Evolutionary conservation across 345 rosid species (phyloP).

Genomic region (Clarkia xantiana): DNA sequence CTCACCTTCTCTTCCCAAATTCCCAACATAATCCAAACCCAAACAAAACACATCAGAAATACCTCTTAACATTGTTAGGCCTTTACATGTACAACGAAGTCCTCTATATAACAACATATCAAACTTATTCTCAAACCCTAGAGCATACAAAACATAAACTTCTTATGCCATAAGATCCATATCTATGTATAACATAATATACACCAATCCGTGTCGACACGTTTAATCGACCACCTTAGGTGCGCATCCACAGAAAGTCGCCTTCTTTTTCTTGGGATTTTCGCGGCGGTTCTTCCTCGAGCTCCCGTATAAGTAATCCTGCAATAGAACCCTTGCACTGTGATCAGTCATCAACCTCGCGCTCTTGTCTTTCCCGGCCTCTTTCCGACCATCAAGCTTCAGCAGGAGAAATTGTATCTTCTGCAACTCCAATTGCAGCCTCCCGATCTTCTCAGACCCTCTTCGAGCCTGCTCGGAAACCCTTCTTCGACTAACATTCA

Average conservation of each 20-base stretch:
- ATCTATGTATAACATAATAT: too few relatives aligned
- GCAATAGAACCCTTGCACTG: slow-evolving; percentile 49
- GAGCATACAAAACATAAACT: too few relatives aligned
- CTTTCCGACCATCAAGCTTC: slow-evolving; percentile 57
- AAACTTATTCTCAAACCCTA: neutral
- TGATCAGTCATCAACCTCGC: slow-evolving; percentile 24
- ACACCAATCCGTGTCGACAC: neutral
- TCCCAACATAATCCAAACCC: too few relatives aligned
- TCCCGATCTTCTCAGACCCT: slow-evolving; percentile 73
- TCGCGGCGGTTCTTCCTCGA: slow-evolving; percentile 7
- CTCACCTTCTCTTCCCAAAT: too few relatives aligned
- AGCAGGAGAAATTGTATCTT: slow-evolving; percentile 60
- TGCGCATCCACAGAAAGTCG: slow-evolving; percentile 30
- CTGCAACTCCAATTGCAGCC: slow-evolving; percentile 85
- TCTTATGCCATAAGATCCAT: too few relatives aligned
- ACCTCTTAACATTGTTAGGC: neutral
- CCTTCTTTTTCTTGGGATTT: slow-evolving; percentile 34
- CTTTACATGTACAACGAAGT: slow-evolving; percentile 4
- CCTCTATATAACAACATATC: slow-evolving; percentile 3
- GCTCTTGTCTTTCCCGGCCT: slow-evolving; percentile 28
- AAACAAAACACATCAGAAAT: too few relatives aligned
- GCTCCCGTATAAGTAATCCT: slow-evolving; percentile 70
- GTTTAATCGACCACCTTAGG: slow-evolving; percentile 3
- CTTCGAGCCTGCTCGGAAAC: slow-evolving; percentile 65
- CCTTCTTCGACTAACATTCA: slow-evolving; percentile 28